These are phyloP conservation scores for Phytopythium oedochilum DNA, from an alignment of 352 stramenopile species.

Conservation along the genomic window DNA sequence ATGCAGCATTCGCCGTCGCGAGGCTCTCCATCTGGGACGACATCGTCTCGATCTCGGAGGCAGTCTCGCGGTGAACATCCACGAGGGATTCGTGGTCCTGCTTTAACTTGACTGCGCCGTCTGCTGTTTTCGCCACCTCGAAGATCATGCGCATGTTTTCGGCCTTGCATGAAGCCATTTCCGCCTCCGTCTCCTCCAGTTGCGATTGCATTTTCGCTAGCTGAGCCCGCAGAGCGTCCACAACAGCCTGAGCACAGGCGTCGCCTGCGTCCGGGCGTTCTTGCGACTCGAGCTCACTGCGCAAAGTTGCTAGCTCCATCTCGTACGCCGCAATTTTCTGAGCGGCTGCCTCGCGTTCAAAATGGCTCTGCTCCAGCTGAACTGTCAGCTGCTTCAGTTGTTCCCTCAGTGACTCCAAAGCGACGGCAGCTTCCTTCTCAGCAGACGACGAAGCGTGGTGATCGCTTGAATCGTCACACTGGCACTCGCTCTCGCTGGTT, in stretches of 20 bases:
- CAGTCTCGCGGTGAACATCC: slow-evolving; percentile 26
- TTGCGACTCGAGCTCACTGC: not conserved
- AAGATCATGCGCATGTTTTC: slow-evolving; percentile 79
- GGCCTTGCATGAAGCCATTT: slow-evolving; percentile 55
- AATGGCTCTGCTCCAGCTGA: slow-evolving; percentile 5
- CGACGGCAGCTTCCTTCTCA: not conserved
- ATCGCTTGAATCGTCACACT: not conserved
- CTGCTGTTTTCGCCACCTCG: slow-evolving; percentile 63
- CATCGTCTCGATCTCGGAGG: slow-evolving; percentile 23
- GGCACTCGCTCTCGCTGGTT: slow-evolving; percentile 6
- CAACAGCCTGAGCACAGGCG: slow-evolving; percentile 6
- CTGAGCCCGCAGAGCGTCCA: slow-evolving; percentile 14
- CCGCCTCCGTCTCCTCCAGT: slow-evolving; percentile 21
- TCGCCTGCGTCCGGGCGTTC: not conserved
- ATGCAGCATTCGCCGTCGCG: slow-evolving; percentile 1
- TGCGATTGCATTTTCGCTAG: slow-evolving; percentile 28
- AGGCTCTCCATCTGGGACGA: slow-evolving; percentile 23
- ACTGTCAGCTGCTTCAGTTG: slow-evolving; percentile 4
- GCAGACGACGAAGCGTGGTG: not conserved
- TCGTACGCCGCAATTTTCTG: not conserved
- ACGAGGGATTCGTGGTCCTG: slow-evolving; percentile 50
- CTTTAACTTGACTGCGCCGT: slow-evolving; percentile 52
- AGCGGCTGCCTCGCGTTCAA: slow-evolving; percentile 3
- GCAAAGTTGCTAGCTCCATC: not conserved
- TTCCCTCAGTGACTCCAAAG: slow-evolving; percentile 2